A percentile compares a stretch with the other conserved stretches of the same genome.
Evolutionary conservation across 495 filamentous ascomycete species (phyloP).

Genomic region (Aspergillus panamensis): DNA sequence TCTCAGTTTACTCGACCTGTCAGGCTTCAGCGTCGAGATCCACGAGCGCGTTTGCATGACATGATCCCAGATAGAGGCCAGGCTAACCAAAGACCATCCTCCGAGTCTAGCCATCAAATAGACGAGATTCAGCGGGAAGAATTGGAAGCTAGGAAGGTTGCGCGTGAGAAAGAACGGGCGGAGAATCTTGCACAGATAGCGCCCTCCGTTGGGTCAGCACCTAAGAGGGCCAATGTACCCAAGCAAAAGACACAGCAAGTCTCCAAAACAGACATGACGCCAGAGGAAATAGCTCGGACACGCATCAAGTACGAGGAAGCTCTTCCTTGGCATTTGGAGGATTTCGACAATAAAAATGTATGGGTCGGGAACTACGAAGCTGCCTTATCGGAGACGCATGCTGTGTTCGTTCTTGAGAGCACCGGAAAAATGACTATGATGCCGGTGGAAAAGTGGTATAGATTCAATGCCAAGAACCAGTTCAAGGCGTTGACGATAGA

Average conservation of each 20-base stretch:
- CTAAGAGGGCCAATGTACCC: slow-evolving; percentile 56
- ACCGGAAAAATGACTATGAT: slow-evolving; percentile 71
- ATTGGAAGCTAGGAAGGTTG: slow-evolving; percentile 64
- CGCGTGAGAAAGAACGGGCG: slow-evolving; percentile 77
- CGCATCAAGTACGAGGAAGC: slow-evolving; percentile 91
- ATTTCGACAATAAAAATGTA: slow-evolving; percentile 87
- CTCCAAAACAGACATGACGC: slow-evolving; percentile 77
- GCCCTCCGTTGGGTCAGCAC: slow-evolving; percentile 56
- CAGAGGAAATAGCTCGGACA: slow-evolving; percentile 71
- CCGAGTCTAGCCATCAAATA: slow-evolving; percentile 37
- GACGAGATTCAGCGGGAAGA: slow-evolving; percentile 68
- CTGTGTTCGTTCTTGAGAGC: slow-evolving; percentile 66
- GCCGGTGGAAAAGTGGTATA: slow-evolving; percentile 93
- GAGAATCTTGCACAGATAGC: slow-evolving; percentile 86
- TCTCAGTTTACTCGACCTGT: slow-evolving; percentile 84
- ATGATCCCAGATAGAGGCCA: slow-evolving; percentile 44
- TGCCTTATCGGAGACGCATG: slow-evolving; percentile 71
- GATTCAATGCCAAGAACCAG: slow-evolving; percentile 76
- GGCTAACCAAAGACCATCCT: slow-evolving; percentile 32
- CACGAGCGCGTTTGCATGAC: slow-evolving; percentile 59
- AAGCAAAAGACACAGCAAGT: slow-evolving; percentile 65
- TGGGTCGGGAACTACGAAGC: slow-evolving; percentile 91
- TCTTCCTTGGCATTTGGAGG: slow-evolving; percentile 93
- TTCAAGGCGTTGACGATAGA: slow-evolving; percentile 79
- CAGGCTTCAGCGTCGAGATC: slow-evolving; percentile 82